Percentiles rank a stretch among this genome's conserved stretches.
Evolutionary conservation across 23 red algal species (phyloP).

Genomic region (Gracilaria domingensis): DNA sequence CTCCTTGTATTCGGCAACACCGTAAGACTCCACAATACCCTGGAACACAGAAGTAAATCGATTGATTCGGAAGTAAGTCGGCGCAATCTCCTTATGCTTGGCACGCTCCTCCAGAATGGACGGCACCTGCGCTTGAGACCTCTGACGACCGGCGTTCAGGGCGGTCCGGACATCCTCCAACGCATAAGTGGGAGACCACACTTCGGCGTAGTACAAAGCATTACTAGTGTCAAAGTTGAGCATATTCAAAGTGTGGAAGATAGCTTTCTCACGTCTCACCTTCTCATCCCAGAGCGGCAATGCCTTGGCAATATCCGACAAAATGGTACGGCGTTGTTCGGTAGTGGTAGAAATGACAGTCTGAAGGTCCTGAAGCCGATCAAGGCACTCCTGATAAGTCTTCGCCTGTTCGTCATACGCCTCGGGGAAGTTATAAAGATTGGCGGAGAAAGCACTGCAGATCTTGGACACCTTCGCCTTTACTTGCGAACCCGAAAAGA

Average conservation of each 20-base stretch:
- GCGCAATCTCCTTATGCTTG: constrained; percentile 63
- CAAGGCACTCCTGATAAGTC: constrained; percentile 40
- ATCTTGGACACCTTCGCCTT: constrained; percentile 87
- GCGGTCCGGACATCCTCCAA: constrained; percentile 68
- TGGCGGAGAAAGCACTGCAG: constrained; percentile 85
- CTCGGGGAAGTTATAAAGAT: constrained; percentile 87
- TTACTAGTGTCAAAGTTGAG: constrained; percentile 94
- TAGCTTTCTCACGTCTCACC: constrained; percentile 87
- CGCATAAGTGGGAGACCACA: constrained; percentile 75
- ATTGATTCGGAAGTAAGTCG: constrained; percentile 89
- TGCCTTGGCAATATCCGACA: constrained; percentile 70
- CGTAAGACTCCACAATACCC: constrained; percentile 94
- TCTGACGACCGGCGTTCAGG: constrained; percentile 65
- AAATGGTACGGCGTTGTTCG: constrained; percentile 56
- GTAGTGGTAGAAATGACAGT: constrained; percentile 83
- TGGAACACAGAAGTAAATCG: constrained; percentile 96
- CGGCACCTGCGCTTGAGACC: constrained; percentile 84
- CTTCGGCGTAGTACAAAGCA: constrained; percentile 91
- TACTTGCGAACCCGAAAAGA: constrained; percentile 87
- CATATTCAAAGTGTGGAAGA: constrained; percentile 93
- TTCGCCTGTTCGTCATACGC: constrained; percentile 50
- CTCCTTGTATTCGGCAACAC: constrained; percentile 91
- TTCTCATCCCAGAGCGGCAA: constrained; percentile 84
- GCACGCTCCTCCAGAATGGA: constrained; percentile 86
- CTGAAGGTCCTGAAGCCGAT: constrained; percentile 73